Evolutionary conservation across 2,329 filamentous ascomycete species (phyloP).

Genomic region (Tolypocladium inflatum): DNA sequence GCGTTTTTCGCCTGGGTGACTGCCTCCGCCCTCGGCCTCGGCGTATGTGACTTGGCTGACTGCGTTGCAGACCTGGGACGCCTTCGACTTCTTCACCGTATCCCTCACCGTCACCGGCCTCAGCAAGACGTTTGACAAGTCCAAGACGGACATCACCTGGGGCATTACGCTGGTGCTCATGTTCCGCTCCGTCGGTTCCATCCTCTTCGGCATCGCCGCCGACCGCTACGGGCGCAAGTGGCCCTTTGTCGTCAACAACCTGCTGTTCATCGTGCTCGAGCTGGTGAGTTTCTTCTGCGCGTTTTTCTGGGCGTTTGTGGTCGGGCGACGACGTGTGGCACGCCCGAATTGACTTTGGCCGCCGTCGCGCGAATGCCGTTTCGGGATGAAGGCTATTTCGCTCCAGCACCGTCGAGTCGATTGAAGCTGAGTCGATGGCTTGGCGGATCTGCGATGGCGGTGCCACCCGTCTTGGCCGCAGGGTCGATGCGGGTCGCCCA

Average conservation of each 20-base stretch:
- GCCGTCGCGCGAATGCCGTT: background rate
- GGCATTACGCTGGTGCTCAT: conserved; percentile 55
- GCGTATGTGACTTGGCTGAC: background rate
- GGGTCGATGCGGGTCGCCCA: background rate
- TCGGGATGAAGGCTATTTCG: too few relatives aligned
- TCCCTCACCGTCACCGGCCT: conserved; percentile 48
- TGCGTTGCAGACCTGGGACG: conserved; percentile 46
- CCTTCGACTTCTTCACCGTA: conserved; percentile 60
- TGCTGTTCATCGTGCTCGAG: conserved; percentile 63
- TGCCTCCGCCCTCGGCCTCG: too few relatives aligned
- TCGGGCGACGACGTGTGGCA: background rate
- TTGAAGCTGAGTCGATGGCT: background rate
- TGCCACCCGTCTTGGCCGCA: conserved; percentile 8
- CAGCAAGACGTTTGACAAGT: conserved; percentile 39
- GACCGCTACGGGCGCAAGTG: conserved; percentile 54
- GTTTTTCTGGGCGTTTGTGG: background rate
- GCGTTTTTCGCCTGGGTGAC: conserved; percentile 48
- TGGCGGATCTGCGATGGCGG: background rate
- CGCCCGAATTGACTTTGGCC: background rate
- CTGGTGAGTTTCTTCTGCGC: conserved; percentile 37
- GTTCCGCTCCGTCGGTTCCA: conserved; percentile 46
- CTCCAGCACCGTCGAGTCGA: too few relatives aligned
- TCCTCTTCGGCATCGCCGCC: conserved; percentile 43
- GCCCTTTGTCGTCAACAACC: conserved; percentile 68
- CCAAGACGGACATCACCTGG: conserved; percentile 52